Conservation (phyloP, 129 eudicot species). For the Artemisia argyi region DNA sequence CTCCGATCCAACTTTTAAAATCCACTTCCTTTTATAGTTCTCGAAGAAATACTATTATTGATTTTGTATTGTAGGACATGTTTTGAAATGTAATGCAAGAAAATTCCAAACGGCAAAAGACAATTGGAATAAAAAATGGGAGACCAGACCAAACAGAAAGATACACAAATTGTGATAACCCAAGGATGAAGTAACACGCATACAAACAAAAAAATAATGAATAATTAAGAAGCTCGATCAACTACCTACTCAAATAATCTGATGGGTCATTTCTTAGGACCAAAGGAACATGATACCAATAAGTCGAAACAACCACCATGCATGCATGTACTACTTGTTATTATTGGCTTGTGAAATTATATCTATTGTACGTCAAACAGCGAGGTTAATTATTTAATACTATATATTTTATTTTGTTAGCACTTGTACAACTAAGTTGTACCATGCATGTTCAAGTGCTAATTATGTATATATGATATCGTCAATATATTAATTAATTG, state of each 20-base stretch:
- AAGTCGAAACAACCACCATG: conserved; percentile 2
- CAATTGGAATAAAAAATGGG: conserved; percentile 7
- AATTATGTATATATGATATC: too few species aligned
- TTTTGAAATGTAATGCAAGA: not conserved
- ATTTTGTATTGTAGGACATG: too few species aligned
- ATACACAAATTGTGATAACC: not conserved
- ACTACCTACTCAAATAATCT: not conserved
- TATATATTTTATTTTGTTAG: not conserved
- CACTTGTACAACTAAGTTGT: not conserved
- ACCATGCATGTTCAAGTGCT: too few species aligned
- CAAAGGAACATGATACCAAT: conserved; percentile 13
- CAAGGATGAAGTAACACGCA: conserved; percentile 7
- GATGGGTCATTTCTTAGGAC: conserved; percentile 21
- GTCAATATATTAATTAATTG: too few species aligned
- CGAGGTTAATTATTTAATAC: conserved; percentile 2
- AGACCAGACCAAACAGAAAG: conserved; percentile 8
- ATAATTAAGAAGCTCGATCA: not conserved
- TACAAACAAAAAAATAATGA: not conserved
- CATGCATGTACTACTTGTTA: not conserved
- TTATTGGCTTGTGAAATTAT: not conserved
- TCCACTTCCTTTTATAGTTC: too few species aligned
- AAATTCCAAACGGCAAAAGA: conserved; percentile 15
- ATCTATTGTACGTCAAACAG: not conserved
- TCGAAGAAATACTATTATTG: too few species aligned
- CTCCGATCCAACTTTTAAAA: too few species aligned